These are phyloP conservation scores for Fagopyrum homotropicum DNA, from an alignment of 148 eudicot genomes.

Conservation along the genomic window DNA sequence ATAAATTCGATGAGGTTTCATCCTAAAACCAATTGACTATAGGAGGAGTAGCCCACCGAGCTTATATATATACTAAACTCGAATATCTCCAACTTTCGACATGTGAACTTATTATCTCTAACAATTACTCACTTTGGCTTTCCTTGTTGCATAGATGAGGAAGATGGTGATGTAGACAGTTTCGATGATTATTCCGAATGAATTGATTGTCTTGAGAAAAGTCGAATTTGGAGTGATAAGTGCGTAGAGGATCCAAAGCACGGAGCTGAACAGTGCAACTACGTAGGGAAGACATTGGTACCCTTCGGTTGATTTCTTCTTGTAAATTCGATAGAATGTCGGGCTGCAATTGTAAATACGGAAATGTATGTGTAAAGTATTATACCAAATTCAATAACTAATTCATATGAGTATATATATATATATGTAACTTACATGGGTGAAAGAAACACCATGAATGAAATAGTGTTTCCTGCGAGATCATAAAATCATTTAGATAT, in stretches of 20 bases:
- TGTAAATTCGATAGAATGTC: slow-evolving; percentile 43
- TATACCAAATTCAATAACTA: background rate
- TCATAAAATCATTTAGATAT: too few relatives aligned
- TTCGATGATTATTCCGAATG: slow-evolving; percentile 49
- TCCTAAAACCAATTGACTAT: too few relatives aligned
- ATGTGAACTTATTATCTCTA: too few relatives aligned
- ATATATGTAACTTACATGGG: slow-evolving; percentile 54
- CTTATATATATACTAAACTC: too few relatives aligned
- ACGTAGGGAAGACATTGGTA: slow-evolving; percentile 55
- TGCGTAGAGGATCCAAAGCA: slow-evolving; percentile 56
- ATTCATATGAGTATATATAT: too few relatives aligned
- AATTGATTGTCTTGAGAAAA: slow-evolving; percentile 57
- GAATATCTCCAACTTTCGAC: too few relatives aligned
- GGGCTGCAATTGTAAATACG: slow-evolving; percentile 29
- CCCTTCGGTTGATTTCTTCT: slow-evolving; percentile 58
- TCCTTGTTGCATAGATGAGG: slow-evolving; percentile 40
- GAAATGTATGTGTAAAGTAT: background rate
- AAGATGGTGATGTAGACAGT: slow-evolving; percentile 39
- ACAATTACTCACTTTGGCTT: slow-evolving; percentile 38
- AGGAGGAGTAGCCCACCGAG: too few relatives aligned
- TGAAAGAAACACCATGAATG: slow-evolving; percentile 80
- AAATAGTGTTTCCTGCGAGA: slow-evolving; percentile 61
- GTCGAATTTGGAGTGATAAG: slow-evolving; percentile 28
- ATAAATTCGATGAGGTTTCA: too few relatives aligned
- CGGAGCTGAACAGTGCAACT: slow-evolving; percentile 42